Evolutionary conservation across 257 asterid species (phyloP).

Genomic region (Solanum rostratum): DNA sequence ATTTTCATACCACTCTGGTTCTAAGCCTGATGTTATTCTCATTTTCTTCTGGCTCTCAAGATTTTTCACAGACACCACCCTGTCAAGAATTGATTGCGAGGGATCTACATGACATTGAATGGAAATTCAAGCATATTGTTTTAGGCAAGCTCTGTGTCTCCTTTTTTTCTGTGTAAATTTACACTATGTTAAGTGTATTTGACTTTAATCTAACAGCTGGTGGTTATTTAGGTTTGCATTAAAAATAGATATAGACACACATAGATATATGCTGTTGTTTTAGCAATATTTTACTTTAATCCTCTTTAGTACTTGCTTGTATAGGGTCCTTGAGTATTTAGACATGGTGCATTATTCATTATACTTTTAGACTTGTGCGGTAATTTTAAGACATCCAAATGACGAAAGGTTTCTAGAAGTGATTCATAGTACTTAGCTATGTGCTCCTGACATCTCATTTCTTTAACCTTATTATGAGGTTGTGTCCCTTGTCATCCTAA

Average conservation of each 20-base stretch:
- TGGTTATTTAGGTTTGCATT: background rate
- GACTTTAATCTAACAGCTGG: background rate
- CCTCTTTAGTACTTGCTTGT: background rate
- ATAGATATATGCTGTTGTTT: background rate
- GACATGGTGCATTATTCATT: background rate
- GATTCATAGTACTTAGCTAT: background rate
- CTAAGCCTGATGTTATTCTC: background rate
- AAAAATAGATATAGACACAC: background rate
- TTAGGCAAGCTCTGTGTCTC: background rate
- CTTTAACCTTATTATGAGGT: background rate
- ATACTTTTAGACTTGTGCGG: background rate
- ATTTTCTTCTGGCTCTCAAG: slow-evolving; percentile 1
- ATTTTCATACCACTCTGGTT: background rate
- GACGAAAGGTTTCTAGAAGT: background rate
- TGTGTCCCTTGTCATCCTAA: background rate
- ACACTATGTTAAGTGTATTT: background rate
- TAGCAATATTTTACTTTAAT: background rate
- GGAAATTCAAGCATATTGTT: background rate
- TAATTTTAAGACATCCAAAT: background rate
- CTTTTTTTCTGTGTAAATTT: background rate
- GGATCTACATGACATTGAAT: background rate
- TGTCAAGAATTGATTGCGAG: background rate
- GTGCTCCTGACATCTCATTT: background rate
- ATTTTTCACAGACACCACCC: background rate
- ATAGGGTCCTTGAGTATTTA: background rate